Evolutionary conservation across 257 asterid genomes (phyloP), one percentile per base, ranked within the genome.

Genomic region (Rauvolfia tetraphylla): DNA sequence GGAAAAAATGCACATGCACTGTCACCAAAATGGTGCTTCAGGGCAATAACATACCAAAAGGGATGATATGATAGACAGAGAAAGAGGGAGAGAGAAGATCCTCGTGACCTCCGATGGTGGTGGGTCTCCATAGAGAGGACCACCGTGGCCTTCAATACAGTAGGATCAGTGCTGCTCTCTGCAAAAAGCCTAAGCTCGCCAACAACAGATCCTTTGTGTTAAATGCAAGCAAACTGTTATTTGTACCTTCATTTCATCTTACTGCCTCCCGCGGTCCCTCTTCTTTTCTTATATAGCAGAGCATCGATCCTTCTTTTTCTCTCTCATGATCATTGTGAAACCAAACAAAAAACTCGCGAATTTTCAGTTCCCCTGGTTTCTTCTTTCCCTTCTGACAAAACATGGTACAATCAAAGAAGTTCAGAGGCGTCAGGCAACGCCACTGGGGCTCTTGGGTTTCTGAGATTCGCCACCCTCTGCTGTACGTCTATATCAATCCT

Each of bases 361-460:
- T 22, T 41, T 72, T 75, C 54, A 27, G 72, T 74, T 63, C 49
- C 46, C 25, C 25, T 68, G 49, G 44, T 4, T 59, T 68, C 42
- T 57, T 12, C n/a, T 48, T 71, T 53, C 66, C 36, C 59, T 49
- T 74, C 83, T 75, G 71, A 33, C 75, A 75, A 58, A 36, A 59
- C 20, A 88, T 88, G 92, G 90, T 83, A 63, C 89, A 78, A 44
- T 25, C 92, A 36, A 88, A 83, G 78, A 88, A 88, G 82, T 88
- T 79, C 86, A 88, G 92, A 84, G 92, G 92, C 56, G 92, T 88
- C 83, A 84, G 92, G 68, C 92, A 88, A 76, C 92, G 92, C 74
- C 90, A 88, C 48, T 88, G 92, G 92, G 92, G 92, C 20, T 88
- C 92, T 71, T 88, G 92, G 92, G 92, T 88, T 56, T 87, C 92